Evolutionary conservation across 805 yeast species (phyloP), one percentile per base, ranked within the genome.

Genomic region (Metschnikowia chrysomelidarum): DNA sequence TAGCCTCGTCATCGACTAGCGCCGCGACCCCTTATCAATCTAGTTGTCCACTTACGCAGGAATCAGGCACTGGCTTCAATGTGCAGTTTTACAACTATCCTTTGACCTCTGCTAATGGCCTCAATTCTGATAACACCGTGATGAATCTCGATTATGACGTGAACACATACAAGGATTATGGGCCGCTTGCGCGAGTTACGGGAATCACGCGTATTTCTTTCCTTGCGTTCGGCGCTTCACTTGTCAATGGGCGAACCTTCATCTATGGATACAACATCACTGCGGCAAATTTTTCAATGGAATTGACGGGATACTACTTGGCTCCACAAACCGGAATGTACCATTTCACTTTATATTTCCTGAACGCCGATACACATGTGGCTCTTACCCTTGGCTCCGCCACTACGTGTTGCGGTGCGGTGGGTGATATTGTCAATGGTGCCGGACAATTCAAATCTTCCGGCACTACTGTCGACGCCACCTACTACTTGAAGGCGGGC

Each of bases 281-380:
- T 12, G 20, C 29, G 8, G 22, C 44, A 14, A 39, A 36, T n/a
- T 29, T 22, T 17, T 18, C 44, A 2, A 26, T 23, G 17, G 30
- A 19, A 4, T 27, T 44, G 34, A 21, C 39, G 1, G 47, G 47
- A 7, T 41, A 25, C 30, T 43, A 37, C 20, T n/a, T 19, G 9
- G 45, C 34, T 4, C 36, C 30, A 2, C 12, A 22, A 7, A 19
- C 41, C 8, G 45, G 45, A 19, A 16, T 5, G 9, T 44, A 44
- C 35, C 29, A 33, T 4, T 36, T 44, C 26, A 31, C 31, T 17
- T 13, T 41, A 25, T 11, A 4, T 5, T n/a, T n/a, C n/a, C n/a
- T n/a, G n/a, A n/a, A n/a, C n/a, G 41, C 42, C 11, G 49, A 44
- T 13, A 40, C 41, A 22, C 46, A 44, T 18, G 47, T 35, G 2